Evolutionary conservation across 139 green algal species (phyloP).

Genomic region (Chlorella vulgaris): DNA sequence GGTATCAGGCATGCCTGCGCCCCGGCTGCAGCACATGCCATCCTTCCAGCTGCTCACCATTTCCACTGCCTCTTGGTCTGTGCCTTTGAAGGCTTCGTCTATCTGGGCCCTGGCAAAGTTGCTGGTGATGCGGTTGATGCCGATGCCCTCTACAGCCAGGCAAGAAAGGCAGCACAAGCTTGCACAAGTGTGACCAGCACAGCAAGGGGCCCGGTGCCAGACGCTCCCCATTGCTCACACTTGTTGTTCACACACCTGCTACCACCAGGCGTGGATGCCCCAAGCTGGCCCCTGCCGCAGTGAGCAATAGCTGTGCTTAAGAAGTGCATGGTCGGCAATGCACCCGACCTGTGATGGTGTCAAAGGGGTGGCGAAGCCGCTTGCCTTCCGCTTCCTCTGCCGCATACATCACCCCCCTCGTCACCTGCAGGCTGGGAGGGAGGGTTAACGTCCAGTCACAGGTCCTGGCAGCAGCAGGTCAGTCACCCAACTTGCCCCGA

Average conservation of each 20-base stretch:
- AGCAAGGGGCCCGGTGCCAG: too few species aligned
- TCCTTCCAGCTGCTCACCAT: conserved; percentile 55
- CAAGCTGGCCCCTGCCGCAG: too few species aligned
- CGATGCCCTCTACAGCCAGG: conserved; percentile 74
- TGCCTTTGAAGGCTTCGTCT: conserved; percentile 80
- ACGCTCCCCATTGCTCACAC: too few species aligned
- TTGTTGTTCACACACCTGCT: too few species aligned
- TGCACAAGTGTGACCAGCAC: background rate
- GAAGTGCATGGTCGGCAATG: background rate
- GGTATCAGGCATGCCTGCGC: background rate
- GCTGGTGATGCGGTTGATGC: conserved; percentile 91
- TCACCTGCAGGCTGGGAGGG: conserved; percentile 80
- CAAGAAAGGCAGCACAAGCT: background rate
- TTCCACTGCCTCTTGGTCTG: conserved; percentile 81
- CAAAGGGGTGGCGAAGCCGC: conserved; percentile 86
- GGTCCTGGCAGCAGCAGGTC: background rate
- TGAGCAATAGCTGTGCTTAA: too few species aligned
- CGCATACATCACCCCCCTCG: conserved; percentile 88
- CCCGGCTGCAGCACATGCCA: background rate
- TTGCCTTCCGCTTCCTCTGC: conserved; percentile 89
- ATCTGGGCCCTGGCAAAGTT: conserved; percentile 86
- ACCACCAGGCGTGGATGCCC: background rate
- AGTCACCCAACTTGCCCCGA: too few species aligned
- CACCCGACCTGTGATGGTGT: conserved; percentile 80
- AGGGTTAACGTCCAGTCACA: too few species aligned